Base-by-base conservation (phyloP, 1,284 basidiomycete genomes). In the Cerioporus squamosus region DNA sequence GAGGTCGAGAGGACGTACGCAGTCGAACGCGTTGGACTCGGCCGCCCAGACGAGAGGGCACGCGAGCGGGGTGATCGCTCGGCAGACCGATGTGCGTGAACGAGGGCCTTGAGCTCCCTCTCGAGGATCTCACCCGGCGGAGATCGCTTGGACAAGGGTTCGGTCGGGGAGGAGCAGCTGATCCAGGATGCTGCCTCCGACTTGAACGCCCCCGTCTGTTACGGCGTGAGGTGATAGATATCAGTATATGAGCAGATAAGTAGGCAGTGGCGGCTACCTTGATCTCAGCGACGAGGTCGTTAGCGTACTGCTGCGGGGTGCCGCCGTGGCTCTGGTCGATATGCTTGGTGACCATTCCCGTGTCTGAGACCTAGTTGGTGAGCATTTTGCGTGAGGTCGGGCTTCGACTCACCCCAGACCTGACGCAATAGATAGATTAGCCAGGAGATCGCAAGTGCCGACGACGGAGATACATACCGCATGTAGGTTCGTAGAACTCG, bases 1-100 rank as follows among this genome's bases (percentile, higher is more conserved):
- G 43, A 18, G 22, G 24, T 18, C 31, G 48, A 15, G 33, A 7
- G 12, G n/a, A 53, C 79, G 60, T 61, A 83, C 82, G 63, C 83
- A 84, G 59, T 81, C 80, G 55, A 78, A 78, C 3, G 73, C 68
- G 60, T 84, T 84, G 1, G 79, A 68, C 51, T 85, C 81, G 49
- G 69, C 53, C 2, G 81, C 81, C 82, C 83, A 83, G 12, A 76
- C 75, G 9, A 82, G 69, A 17, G 81, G 80, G 62, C 81, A 83
- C 22, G 72, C 69, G 15, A 82, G 71, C 8, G 78, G 77, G 0
- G 72, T 75, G 47, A 79, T 73, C 15, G 73, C 22, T 69, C 47
- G 15, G 26, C 24, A 10, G 44, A n/a, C 12, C 45, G 10, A 5
- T 15, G 26, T 2, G 48, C 62, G 12, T 60, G 53, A 29, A 79